Evolutionary conservation across 169 alveolate genomes (phyloP).

Genomic region (Cryptosporidium felis): DNA sequence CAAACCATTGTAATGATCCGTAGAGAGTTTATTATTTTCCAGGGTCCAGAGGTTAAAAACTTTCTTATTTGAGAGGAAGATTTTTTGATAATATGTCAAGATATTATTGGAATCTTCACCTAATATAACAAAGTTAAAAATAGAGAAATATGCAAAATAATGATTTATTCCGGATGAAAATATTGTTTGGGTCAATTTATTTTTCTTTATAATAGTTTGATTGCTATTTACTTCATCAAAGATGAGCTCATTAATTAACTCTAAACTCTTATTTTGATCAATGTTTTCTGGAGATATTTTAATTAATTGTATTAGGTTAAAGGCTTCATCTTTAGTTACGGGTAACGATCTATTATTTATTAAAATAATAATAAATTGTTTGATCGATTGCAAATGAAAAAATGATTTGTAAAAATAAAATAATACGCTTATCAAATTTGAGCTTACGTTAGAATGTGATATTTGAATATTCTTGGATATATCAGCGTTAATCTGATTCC

Average conservation of each 20-base stretch:
- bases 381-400: conserved; percentile 19
- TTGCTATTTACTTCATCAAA: conserved; percentile 7
- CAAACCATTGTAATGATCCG: conserved; percentile 59
- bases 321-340: background rate
- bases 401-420: conserved; percentile 37
- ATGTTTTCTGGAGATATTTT: background rate
- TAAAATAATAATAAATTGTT: conserved; percentile 16
- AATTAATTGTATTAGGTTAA: background rate
- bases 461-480: background rate
- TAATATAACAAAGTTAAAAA: conserved; percentile 11
- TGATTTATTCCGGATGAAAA: background rate
- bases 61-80: background rate
- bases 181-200: background rate
- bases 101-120: background rate
- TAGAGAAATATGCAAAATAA: conserved; percentile 1
- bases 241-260: conserved; percentile 12
- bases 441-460: conserved; percentile 8
- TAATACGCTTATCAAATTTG: background rate
- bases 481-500: background rate
- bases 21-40: conserved; percentile 6
- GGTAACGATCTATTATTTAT: background rate
- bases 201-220: conserved; percentile 17
- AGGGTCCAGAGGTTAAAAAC: background rate
- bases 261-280: background rate
- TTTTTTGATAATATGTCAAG: conserved; percentile 12